Evolutionary conservation across 1,284 basidiomycete genomes (phyloP).

Genomic region (Boletus semigastroideus): DNA sequence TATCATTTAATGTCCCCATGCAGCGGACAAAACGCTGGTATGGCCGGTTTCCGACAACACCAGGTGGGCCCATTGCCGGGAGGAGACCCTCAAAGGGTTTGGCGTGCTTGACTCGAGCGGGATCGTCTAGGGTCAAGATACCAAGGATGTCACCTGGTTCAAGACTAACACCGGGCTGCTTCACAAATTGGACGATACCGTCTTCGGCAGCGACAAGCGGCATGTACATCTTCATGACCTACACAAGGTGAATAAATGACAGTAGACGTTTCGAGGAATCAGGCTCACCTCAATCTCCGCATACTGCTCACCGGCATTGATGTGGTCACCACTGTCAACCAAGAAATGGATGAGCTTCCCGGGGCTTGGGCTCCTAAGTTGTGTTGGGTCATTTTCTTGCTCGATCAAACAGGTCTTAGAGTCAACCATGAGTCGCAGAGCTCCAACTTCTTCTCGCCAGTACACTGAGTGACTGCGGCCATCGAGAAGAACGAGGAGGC

Average conservation of each 20-base stretch:
- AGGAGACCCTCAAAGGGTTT: constrained; percentile 97
- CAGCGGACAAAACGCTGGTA: constrained; percentile 85
- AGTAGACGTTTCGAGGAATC: neutral
- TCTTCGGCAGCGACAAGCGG: constrained; percentile 95
- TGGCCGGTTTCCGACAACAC: constrained; percentile 87
- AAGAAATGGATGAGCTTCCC: constrained; percentile 96
- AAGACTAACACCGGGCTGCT: constrained; percentile 95
- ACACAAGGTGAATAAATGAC: constrained; percentile 7
- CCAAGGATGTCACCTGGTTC: constrained; percentile 98
- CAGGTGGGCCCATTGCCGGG: constrained; percentile 82
- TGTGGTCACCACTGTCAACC: constrained; percentile 95
- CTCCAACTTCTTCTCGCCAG: constrained; percentile 98
- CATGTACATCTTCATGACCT: constrained; percentile 99
- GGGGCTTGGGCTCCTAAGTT: constrained; percentile 93
- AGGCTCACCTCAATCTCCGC: constrained; percentile 90
- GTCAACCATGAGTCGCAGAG: constrained; percentile 91
- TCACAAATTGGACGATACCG: constrained; percentile 95
- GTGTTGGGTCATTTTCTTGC: constrained; percentile 99
- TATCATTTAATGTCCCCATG: constrained; percentile 84
- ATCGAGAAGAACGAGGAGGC: constrained; percentile 88
- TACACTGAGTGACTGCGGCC: constrained; percentile 98
- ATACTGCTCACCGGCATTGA: constrained; percentile 94
- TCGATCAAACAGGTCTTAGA: constrained; percentile 98
- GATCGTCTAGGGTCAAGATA: constrained; percentile 96
- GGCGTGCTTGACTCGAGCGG: constrained; percentile 95